phyloP scores from a whole-genome alignment of 1,139 yeast genomes.

The Meyerozyma guilliermondii region DNA sequence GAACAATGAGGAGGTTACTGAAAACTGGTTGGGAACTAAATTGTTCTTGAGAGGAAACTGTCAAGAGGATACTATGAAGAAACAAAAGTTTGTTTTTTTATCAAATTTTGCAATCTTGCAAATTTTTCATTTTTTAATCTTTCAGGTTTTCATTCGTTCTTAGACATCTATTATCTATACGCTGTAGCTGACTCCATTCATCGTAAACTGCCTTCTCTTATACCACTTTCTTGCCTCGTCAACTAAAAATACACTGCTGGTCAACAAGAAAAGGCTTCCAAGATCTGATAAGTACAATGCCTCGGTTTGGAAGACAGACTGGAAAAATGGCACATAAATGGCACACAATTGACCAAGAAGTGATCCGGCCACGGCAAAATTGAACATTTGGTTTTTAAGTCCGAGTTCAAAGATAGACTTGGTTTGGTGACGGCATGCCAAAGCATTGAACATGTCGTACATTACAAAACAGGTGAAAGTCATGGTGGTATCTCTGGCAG shows the following conservation, averaged over 20 bases:
- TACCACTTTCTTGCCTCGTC: conserved; percentile 73
- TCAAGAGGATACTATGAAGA: too few relatives aligned
- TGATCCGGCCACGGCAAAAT: conserved; percentile 87
- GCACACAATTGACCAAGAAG: conserved; percentile 90
- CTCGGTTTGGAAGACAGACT: conserved; percentile 88
- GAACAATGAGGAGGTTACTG: too few relatives aligned
- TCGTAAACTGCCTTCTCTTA: neutral
- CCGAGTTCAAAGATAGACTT: conserved; percentile 82
- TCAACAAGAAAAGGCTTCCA: conserved; percentile 51
- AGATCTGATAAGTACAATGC: conserved; percentile 70
- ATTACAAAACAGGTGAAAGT: conserved; percentile 94
- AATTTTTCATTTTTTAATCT: too few relatives aligned
- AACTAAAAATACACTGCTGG: conserved; percentile 78
- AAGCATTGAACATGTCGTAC: conserved; percentile 93
- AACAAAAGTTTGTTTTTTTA: too few relatives aligned
- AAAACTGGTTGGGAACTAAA: too few relatives aligned
- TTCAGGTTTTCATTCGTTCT: too few relatives aligned
- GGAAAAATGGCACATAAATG: conserved; percentile 88
- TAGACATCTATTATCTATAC: neutral
- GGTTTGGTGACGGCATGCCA: conserved; percentile 82
- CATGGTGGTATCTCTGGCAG: conserved; percentile 97
- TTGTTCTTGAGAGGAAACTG: too few relatives aligned
- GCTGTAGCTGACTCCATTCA: neutral
- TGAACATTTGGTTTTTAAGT: conserved; percentile 77
- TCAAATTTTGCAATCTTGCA: too few relatives aligned